Base-by-base conservation (phyloP, 768 basidiomycete genomes). In the Russula earlei region DNA sequence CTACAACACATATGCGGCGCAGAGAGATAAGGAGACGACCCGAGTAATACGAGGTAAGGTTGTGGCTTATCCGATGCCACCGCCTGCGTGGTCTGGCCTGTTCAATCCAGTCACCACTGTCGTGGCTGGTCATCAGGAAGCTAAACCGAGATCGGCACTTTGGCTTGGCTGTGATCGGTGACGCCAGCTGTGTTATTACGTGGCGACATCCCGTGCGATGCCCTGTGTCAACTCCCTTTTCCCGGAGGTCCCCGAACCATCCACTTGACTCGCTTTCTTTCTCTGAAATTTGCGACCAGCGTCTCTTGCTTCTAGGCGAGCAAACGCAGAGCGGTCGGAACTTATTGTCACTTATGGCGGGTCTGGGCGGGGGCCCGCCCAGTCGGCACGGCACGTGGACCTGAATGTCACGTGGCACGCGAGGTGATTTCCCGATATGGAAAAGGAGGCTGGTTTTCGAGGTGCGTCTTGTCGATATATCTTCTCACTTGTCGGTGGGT, bases 181-280 rank as follows among this genome's bases (percentile, higher is more conserved):
- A 50, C 38, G 36, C n/a, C 25, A 27, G 42, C 5, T 11, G 22
- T 41, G 29, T 22, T 40, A 48, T 57, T 57, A 57, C 56, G 56
- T 57, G 50, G 51, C 40, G 27, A 29, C 29, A 24, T 33, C 12
- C 14, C 15, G 27, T 41, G 38, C 44, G 19, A 37, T 15, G 11
- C 2, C 34, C 1, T 36, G 34, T 22, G 34, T 22, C 22, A 45
- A 38, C 25, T 19, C 6, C 38, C 31, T 4, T 44, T 27, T 42
- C 46, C 34, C 48, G 48, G 43, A 25, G 8, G 20, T 38, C n/a
- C 36, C 43, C 49, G 49, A 37, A 34, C 36, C 17, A 11, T 50
- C 34, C n/a, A n/a, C n/a, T 38, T 20, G 24, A 50, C 22, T 49
- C 33, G 42, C 43, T 1, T 14, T 5, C 9, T 46, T 36, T 56